Conservation (phyloP, 1,284 basidiomycete genomes). For the Fomitopsis palustris region DNA sequence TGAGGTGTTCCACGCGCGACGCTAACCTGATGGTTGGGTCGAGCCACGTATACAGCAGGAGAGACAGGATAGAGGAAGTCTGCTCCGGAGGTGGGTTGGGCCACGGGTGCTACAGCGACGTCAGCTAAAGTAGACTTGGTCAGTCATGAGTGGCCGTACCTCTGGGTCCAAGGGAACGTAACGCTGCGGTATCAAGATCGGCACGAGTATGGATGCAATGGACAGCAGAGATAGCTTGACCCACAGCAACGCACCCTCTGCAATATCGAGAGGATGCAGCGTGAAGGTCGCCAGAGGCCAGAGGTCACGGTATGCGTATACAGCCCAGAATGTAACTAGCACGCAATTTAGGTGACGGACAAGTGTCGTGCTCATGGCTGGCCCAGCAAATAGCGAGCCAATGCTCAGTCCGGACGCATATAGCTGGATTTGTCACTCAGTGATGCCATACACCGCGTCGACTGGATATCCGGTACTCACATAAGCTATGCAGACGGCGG, state of each 20-base stretch:
- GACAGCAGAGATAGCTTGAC: not conserved
- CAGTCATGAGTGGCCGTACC: no score
- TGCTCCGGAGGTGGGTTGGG: conserved; percentile 31
- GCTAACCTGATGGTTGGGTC: conserved; percentile 29
- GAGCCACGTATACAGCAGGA: conserved; percentile 29
- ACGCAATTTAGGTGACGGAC: conserved; percentile 16
- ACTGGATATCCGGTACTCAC: conserved; percentile 15
- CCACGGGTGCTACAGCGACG: conserved; percentile 18
- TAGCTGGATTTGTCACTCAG: no score
- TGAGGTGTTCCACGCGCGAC: conserved; percentile 26
- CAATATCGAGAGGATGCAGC: conserved; percentile 35
- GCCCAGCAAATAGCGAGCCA: conserved; percentile 13
- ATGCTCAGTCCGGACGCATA: conserved; percentile 23
- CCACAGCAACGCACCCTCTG: conserved; percentile 30
- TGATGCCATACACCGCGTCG: no score
- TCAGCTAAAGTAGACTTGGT: not conserved
- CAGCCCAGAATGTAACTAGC: conserved; percentile 14
- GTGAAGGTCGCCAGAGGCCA: conserved; percentile 56
- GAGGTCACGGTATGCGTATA: conserved; percentile 58
- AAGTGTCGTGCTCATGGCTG: conserved; percentile 9
- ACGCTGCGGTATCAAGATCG: not conserved
- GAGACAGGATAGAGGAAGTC: conserved; percentile 30
- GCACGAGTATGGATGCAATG: not conserved
- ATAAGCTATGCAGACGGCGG: conserved; percentile 33
- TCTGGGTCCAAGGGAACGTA: conserved; percentile 34